Evolutionary conservation across 306 rosid genomes (phyloP).

Genomic region (Trichosanthes cucumerina): DNA sequence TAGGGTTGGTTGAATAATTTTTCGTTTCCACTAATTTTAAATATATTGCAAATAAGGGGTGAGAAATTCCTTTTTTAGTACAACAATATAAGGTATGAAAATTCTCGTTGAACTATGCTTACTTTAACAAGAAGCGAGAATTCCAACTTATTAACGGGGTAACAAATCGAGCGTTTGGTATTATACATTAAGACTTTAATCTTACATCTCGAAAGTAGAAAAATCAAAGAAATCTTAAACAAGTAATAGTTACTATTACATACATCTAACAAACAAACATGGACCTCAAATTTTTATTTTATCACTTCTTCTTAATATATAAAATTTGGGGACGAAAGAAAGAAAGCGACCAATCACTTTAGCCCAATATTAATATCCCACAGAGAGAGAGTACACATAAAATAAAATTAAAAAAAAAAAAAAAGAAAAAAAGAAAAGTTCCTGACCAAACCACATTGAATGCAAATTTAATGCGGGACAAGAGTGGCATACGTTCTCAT

Average conservation of each 20-base stretch:
- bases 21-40: too few relatives aligned
- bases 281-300: neutral
- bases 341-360: neutral
- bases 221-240: neutral
- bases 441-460: neutral
- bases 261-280: neutral
- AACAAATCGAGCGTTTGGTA: neutral
- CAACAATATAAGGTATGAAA: too few relatives aligned
- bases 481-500: conserved; percentile 11
- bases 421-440: neutral
- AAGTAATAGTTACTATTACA: neutral
- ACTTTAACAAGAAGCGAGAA: too few relatives aligned
- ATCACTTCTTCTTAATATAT: neutral
- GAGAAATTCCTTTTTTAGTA: too few relatives aligned
- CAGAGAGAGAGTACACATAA: neutral
- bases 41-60: too few relatives aligned
- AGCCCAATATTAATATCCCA: too few relatives aligned
- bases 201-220: too few relatives aligned
- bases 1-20: too few relatives aligned
- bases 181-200: neutral
- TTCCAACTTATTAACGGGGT: neutral
- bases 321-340: neutral
- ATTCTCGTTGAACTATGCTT: too few relatives aligned
- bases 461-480: neutral
- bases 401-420: neutral